Conservation (phyloP, 176 grass and related monocot genomes). For the Zoysia pacifica region DNA sequence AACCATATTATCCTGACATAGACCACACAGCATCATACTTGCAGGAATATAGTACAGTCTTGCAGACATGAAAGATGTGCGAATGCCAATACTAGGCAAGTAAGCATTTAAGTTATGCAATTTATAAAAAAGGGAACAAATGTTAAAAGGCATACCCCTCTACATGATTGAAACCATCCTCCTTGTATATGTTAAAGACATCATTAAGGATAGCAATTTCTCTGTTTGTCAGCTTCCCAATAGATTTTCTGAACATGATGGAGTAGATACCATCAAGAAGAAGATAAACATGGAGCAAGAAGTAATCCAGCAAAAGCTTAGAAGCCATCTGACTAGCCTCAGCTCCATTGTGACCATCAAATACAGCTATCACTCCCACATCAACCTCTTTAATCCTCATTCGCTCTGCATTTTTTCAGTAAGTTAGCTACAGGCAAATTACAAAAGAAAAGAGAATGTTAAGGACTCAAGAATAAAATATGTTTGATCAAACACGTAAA, state of each 20-base stretch:
- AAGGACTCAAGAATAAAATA: neutral
- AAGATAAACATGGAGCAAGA: constrained; percentile 94
- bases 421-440: constrained; percentile 21
- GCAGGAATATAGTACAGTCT: neutral
- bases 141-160: constrained; percentile 41
- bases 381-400: constrained; percentile 78
- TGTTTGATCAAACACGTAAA: constrained; percentile 1
- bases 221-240: constrained; percentile 57
- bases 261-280: constrained; percentile 91
- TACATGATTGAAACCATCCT: constrained; percentile 21
- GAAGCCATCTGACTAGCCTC: constrained; percentile 97
- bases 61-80: neutral
- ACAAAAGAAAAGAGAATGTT: constrained; percentile 11
- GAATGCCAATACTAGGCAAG: neutral
- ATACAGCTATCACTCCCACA: constrained; percentile 82
- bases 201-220: constrained; percentile 53
- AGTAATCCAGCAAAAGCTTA: constrained; percentile 80
- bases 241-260: constrained; percentile 65
- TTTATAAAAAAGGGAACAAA: neutral
- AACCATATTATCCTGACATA: neutral
- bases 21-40: neutral
- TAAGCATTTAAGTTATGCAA: neutral
- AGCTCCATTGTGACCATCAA: constrained; percentile 94
- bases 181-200: constrained; percentile 44
- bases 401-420: constrained; percentile 47